Evolutionary conservation across 2,329 filamentous ascomycete genomes (phyloP), one percentile per base, ranked within the genome.

Genomic region (Cryoendolithus antarcticus): DNA sequence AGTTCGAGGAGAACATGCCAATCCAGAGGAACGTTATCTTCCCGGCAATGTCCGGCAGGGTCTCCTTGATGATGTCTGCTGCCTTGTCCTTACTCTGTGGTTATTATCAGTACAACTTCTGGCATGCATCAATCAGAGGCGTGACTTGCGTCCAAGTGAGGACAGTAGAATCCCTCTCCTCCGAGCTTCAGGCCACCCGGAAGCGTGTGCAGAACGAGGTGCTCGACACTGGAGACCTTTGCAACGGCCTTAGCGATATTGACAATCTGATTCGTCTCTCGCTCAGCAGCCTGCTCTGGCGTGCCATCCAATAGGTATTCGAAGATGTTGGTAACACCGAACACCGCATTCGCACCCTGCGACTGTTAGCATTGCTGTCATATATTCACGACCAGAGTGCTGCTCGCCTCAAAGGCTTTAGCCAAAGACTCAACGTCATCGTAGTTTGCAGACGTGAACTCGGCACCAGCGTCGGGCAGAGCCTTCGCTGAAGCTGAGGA

Each of bases 21-120:
- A 46, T 40, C 39, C 42, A 43, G 29, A 50, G 31, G 21, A 48
- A 47, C 4, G 38, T 44, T 19, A 44, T 47, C 44, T 45, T 50
- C 30, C 39, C 38, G 9, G 40, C 39, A n/a, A 51, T 13, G 11
- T 37, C 41, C 7, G 45, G 45, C 10, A 44, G 10, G 12, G 15
- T 24, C 28, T 37, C 29, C 29, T 30, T 30, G 39, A 47, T 44
- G n/a, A 45, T 40, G 7, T 44, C 41, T 10, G 38, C 44, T 7
- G 45, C 47, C n/a, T 35, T 32, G 21, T 44, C 47, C 34, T 50
- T 50, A 28, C 40, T 32, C 27, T 38, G 15, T 35, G 33, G 11
- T 8, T 15, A 21, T 35, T 34, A 4, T 12, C 30, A 31, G 12
- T 31, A 12, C 12, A 12, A 31, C 10, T 31, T 10, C 10, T 12